Percentiles rank a stretch among this genome's conserved stretches.
Conservation (phyloP, 345 rosid species). For the Moricandia arvensis region DNA sequence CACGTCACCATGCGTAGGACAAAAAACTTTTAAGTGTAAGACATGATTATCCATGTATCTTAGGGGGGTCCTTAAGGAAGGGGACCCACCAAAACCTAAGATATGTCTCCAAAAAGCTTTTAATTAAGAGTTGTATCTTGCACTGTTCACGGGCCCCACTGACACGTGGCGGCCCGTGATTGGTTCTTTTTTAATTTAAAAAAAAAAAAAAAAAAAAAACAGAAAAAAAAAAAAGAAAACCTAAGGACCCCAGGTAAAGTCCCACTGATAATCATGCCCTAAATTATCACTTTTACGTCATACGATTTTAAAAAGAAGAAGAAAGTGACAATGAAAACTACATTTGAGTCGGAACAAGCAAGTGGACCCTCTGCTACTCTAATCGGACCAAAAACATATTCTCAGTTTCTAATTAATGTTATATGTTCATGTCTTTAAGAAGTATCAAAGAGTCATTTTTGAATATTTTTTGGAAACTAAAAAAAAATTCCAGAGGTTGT, state of each 20-base stretch:
- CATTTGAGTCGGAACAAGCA: slow-evolving; percentile 22
- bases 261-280: too few relatives aligned
- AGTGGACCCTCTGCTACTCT: slow-evolving; percentile 28
- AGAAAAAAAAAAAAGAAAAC: too few relatives aligned
- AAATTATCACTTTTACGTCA: slow-evolving; percentile 26
- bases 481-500: neutral
- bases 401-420: neutral
- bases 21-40: slow-evolving; percentile 24
- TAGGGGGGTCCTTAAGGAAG: too few relatives aligned
- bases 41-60: too few relatives aligned
- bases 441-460: slow-evolving; percentile 26
- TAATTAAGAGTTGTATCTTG: too few relatives aligned
- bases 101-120: too few relatives aligned
- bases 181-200: too few relatives aligned
- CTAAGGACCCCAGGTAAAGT: too few relatives aligned
- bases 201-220: too few relatives aligned
- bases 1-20: slow-evolving; percentile 39
- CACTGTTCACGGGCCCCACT: too few relatives aligned
- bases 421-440: slow-evolving; percentile 21
- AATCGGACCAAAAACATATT: slow-evolving; percentile 12
- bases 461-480: neutral
- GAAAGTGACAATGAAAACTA: slow-evolving; percentile 29
- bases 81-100: too few relatives aligned
- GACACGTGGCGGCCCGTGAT: too few relatives aligned
- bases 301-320: neutral